These are phyloP conservation scores for Eimeria maxima DNA, from an alignment of 169 alveolate species.

Conservation along the genomic window DNA sequence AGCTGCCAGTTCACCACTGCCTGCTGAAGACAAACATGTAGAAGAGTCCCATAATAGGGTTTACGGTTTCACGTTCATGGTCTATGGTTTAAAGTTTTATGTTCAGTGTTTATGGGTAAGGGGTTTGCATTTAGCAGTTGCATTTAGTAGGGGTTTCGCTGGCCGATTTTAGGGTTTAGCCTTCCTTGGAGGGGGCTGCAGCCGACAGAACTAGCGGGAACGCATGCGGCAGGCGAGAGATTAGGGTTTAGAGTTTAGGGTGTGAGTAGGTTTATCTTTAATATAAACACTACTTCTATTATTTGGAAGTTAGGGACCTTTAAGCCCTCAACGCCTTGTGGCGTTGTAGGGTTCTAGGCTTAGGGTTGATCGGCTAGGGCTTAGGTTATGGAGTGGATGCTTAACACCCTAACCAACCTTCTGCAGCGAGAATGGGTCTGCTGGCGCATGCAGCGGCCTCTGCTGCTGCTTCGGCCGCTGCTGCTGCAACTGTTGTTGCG, in stretches of 20 bases:
- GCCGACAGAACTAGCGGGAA: constrained; percentile 28
- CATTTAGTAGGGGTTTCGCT: background rate
- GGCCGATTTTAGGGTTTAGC: background rate
- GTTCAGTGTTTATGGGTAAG: background rate
- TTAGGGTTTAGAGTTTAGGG: constrained; percentile 14
- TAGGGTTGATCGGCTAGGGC: background rate
- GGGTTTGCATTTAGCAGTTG: background rate
- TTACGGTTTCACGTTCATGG: background rate
- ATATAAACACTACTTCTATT: background rate
- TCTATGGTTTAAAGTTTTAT: background rate
- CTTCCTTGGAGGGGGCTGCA: constrained; percentile 39
- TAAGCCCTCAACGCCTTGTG: constrained; percentile 1
- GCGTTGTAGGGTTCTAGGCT: background rate
- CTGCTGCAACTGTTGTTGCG: background rate
- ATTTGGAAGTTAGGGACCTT: background rate
- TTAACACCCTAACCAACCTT: background rate
- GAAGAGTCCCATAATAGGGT: background rate
- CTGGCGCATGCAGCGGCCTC: background rate
- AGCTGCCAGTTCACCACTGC: background rate
- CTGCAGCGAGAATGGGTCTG: constrained; percentile 12
- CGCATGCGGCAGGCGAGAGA: constrained; percentile 5
- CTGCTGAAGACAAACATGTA: background rate
- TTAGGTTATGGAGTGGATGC: background rate
- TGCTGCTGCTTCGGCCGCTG: constrained; percentile 28
- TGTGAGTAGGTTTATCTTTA: background rate